A percentile compares a stretch with the other conserved stretches of the same genome.
Conservation (phyloP, 495 filamentous ascomycete species). For the Cryomyces minteri region DNA sequence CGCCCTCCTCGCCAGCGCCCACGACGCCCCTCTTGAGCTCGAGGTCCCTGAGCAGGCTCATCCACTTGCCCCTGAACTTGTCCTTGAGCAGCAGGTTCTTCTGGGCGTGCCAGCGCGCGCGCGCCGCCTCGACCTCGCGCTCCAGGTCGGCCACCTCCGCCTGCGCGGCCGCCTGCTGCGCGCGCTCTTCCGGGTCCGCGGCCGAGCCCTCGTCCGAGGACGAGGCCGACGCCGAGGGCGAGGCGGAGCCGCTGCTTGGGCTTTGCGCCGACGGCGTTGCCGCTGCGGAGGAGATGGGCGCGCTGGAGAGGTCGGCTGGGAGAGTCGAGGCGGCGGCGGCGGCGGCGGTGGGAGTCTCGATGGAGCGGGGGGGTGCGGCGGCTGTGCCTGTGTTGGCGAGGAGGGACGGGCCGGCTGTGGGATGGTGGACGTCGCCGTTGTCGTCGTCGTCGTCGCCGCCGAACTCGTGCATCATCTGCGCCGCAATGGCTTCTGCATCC, state of each 20-base stretch:
- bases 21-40: conserved; percentile 31
- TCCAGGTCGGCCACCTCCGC: conserved; percentile 25
- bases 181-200: conserved; percentile 21
- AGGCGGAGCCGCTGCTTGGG: conserved; percentile 3
- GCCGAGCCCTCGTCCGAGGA: conserved; percentile 27
- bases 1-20: neutral
- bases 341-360: conserved; percentile 20
- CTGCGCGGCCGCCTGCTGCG: conserved; percentile 24
- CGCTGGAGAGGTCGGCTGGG: neutral
- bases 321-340: conserved; percentile 3
- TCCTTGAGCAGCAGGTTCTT: conserved; percentile 30
- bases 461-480: neutral
- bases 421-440: neutral
- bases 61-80: conserved; percentile 32
- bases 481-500: conserved; percentile 1
- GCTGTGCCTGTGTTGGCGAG: neutral
- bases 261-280: conserved; percentile 4
- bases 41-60: conserved; percentile 34
- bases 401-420: neutral
- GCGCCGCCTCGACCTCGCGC: conserved; percentile 25
- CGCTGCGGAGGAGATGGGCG: neutral
- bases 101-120: conserved; percentile 20
- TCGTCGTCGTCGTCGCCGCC: conserved; percentile 1
- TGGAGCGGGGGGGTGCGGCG: neutral
- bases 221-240: conserved; percentile 21